These are phyloP conservation scores for Aspergillus sp. DNA, from an alignment of 2,329 filamentous ascomycete genomes.

Conservation along the genomic window DNA sequence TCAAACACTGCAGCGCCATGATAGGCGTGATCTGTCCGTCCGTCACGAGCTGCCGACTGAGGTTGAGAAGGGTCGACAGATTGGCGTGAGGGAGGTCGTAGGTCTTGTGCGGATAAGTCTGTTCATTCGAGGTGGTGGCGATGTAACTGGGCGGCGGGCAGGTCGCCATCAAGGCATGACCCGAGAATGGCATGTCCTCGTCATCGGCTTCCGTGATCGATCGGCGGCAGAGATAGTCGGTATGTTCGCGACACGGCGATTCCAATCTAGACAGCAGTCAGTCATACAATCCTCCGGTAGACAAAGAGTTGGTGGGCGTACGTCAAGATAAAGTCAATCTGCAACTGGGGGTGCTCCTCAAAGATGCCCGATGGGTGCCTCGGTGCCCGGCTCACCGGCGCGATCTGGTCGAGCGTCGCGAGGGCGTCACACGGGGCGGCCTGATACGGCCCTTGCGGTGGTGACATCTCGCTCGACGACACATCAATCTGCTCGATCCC, in stretches of 20 bases:
- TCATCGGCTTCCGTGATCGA: conserved; percentile 58
- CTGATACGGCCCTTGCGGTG: conserved; percentile 28
- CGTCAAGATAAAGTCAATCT: conserved; percentile 51
- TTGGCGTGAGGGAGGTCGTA: conserved; percentile 78
- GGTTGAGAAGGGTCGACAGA: conserved; percentile 76
- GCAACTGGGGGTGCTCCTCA: conserved; percentile 49
- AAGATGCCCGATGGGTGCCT: conserved; percentile 40
- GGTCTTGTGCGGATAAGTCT: conserved; percentile 68
- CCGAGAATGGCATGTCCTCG: conserved; percentile 66
- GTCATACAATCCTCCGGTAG: neutral
- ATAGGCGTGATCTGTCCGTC: conserved; percentile 86
- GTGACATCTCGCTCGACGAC: conserved; percentile 28
- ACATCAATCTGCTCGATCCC: conserved; percentile 33
- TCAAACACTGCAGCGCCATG: conserved; percentile 87
- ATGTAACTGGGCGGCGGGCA: conserved; percentile 74
- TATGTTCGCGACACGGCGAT: conserved; percentile 48
- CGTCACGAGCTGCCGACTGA: conserved; percentile 79
- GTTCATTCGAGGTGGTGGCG: conserved; percentile 53
- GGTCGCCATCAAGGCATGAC: conserved; percentile 90
- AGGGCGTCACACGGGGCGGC: conserved; percentile 26
- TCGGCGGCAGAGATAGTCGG: conserved; percentile 92
- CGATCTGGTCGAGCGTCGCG: conserved; percentile 29
- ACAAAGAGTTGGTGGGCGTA: conserved; percentile 28
- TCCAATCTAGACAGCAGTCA: conserved; percentile 54
- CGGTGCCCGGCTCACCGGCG: conserved; percentile 21